These are phyloP conservation scores for Pseudopithomyces chartarum DNA, from an alignment of 2,329 filamentous ascomycete genomes.

Conservation along the genomic window DNA sequence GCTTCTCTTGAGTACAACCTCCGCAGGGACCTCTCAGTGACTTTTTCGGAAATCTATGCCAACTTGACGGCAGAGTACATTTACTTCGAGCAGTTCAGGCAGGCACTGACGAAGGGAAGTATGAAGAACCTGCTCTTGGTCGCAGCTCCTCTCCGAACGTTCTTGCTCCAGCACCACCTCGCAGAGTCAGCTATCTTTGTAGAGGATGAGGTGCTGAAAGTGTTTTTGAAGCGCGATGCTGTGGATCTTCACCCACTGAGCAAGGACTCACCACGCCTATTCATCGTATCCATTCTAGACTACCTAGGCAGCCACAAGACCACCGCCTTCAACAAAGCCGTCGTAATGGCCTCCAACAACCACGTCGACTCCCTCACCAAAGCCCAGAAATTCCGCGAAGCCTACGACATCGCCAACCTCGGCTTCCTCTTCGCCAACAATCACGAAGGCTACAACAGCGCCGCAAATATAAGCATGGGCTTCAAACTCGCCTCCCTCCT, in stretches of 20 bases:
- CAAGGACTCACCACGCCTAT: conserved; percentile 37
- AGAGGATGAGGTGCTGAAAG: conserved; percentile 31
- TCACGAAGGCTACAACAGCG: conserved; percentile 38
- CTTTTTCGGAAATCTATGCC: conserved; percentile 50
- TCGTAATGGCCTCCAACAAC: conserved; percentile 33
- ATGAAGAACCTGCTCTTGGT: conserved; percentile 41
- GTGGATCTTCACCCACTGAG: conserved; percentile 32
- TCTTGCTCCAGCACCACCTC: conserved; percentile 28
- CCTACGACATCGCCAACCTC: conserved; percentile 41
- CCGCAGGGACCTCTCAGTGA: conserved; percentile 44
- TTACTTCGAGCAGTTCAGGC: conserved; percentile 38
- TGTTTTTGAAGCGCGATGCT: conserved; percentile 36
- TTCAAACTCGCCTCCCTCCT: conserved; percentile 44
- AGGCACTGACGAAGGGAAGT: conserved; percentile 41
- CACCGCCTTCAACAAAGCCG: conserved; percentile 34
- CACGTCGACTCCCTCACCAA: conserved; percentile 30
- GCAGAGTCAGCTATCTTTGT: conserved; percentile 29
- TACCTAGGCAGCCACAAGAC: conserved; percentile 35
- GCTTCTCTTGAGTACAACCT: conserved; percentile 53
- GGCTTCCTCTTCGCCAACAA: conserved; percentile 38
- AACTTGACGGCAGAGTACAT: conserved; percentile 48
- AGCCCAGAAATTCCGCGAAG: conserved; percentile 38
- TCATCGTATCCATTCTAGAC: conserved; percentile 36
- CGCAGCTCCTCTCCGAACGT: conserved; percentile 37
- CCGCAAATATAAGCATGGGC: conserved; percentile 42